Evolutionary conservation across 1,139 yeast species (phyloP).

Genomic region (Spencermartinsiella ligniputridi): DNA sequence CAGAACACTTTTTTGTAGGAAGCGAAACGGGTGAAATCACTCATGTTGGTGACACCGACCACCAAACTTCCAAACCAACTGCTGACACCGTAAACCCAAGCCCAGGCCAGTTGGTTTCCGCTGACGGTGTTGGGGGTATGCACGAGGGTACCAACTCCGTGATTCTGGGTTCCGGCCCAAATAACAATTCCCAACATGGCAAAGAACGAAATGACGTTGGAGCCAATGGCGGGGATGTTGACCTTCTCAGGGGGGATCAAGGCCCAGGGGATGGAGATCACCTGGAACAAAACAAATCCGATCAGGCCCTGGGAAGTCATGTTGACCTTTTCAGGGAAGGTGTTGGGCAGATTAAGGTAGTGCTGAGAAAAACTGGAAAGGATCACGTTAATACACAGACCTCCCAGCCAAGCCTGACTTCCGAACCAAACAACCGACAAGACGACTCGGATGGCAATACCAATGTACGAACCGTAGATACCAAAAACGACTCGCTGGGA

Average conservation of each 20-base stretch:
- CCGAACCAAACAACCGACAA: conserved; percentile 32
- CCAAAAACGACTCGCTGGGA: conserved; percentile 30
- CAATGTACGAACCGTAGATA: conserved; percentile 28
- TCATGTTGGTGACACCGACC: conserved; percentile 37
- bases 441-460: conserved; percentile 25
- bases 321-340: conserved; percentile 30
- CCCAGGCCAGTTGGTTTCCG: conserved; percentile 21
- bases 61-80: conserved; percentile 22
- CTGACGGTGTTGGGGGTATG: conserved; percentile 12
- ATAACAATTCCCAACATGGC: conserved; percentile 23
- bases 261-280: conserved; percentile 27
- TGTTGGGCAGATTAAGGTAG: conserved; percentile 29
- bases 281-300: conserved; percentile 31
- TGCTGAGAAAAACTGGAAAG: conserved; percentile 27
- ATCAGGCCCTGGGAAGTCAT: conserved; percentile 32
- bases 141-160: conserved; percentile 24
- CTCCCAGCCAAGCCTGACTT: conserved; percentile 32
- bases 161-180: conserved; percentile 23
- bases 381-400: conserved; percentile 28
- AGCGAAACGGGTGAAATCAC: conserved; percentile 42
- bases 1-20: conserved; percentile 26
- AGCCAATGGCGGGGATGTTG: conserved; percentile 18
- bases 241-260: conserved; percentile 28
- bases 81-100: conserved; percentile 25
- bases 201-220: conserved; percentile 18